Evolutionary conservation across 129 eudicot genomes (phyloP).

Genomic region (Pseudognaphalium luteoalbum): DNA sequence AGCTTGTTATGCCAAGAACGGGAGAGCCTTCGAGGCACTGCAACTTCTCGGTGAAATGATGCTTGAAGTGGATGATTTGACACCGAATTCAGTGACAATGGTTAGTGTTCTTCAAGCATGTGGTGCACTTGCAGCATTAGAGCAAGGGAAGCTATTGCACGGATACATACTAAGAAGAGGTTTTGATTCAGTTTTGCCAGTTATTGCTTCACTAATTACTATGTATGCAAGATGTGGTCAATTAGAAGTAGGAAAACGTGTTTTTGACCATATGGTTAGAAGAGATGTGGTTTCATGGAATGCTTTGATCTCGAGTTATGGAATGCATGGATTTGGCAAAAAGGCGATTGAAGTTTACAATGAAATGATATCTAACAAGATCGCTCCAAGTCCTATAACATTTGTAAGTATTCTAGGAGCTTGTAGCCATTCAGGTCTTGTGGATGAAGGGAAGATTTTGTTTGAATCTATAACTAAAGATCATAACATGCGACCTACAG

Average conservation of each 20-base stretch:
- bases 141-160: constrained; percentile 80
- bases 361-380: constrained; percentile 54
- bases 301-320: constrained; percentile 87
- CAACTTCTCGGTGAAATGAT: constrained; percentile 69
- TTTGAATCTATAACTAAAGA: constrained; percentile 67
- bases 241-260: constrained; percentile 52
- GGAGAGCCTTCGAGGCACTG: constrained; percentile 64
- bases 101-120: constrained; percentile 98
- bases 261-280: constrained; percentile 67
- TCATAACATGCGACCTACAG: constrained; percentile 52
- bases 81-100: constrained; percentile 92
- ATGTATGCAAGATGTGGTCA: constrained; percentile 85
- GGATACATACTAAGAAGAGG: constrained; percentile 75
- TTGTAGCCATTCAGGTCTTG: constrained; percentile 89
- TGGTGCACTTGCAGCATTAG: constrained; percentile 71
- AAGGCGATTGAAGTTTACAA: constrained; percentile 62
- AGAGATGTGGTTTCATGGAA: constrained; percentile 92
- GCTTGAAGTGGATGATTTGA: constrained; percentile 44
- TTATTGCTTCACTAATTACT: constrained; percentile 67
- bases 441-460: constrained; percentile 62
- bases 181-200: constrained; percentile 80
- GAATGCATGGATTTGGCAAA: constrained; percentile 71
- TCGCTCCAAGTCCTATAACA: constrained; percentile 62
- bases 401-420: constrained; percentile 85
- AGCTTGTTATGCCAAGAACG: constrained; percentile 81